A percentile compares a stretch with the other conserved stretches of the same genome.
Conservation (phyloP, 139 green algal genomes). For the Asterochloris sp. region DNA sequence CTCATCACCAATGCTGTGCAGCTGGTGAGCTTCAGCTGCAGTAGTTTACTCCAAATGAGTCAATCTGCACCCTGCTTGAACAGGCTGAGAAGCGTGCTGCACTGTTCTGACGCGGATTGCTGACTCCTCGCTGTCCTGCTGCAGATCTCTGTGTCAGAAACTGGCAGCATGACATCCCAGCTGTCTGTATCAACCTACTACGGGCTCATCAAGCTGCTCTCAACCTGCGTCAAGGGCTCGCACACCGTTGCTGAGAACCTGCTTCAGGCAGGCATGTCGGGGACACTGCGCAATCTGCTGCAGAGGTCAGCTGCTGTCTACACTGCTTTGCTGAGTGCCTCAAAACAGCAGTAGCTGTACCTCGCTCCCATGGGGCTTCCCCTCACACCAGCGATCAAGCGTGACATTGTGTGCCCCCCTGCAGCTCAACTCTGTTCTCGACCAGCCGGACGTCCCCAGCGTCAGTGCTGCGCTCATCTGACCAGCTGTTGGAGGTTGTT, state of each 20-base stretch:
- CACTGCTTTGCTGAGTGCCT: no score
- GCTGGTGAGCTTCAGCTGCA: constrained; percentile 5
- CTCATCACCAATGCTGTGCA: constrained; percentile 71
- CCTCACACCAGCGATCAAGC: background rate
- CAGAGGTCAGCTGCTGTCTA: constrained; percentile 12
- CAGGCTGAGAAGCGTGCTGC: no score
- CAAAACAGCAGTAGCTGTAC: no score
- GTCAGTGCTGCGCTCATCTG: constrained; percentile 59
- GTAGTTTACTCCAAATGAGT: no score
- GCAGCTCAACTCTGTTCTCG: constrained; percentile 24
- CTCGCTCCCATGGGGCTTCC: no score
- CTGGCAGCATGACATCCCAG: constrained; percentile 58
- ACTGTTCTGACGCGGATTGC: no score
- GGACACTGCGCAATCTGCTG: constrained; percentile 56
- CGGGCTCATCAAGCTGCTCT: constrained; percentile 75
- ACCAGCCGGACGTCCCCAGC: constrained; percentile 13
- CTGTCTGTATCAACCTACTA: constrained; percentile 77
- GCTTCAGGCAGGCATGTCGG: constrained; percentile 47
- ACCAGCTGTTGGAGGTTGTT: constrained; percentile 85
- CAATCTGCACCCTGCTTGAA: no score
- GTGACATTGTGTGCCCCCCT: background rate
- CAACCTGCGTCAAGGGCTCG: constrained; percentile 53
- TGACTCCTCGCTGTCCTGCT: background rate
- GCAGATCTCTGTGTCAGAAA: constrained; percentile 39
- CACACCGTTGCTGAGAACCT: constrained; percentile 62